Base-by-base conservation (phyloP, 176 grass and related monocot genomes). In the Phragmites australis region DNA sequence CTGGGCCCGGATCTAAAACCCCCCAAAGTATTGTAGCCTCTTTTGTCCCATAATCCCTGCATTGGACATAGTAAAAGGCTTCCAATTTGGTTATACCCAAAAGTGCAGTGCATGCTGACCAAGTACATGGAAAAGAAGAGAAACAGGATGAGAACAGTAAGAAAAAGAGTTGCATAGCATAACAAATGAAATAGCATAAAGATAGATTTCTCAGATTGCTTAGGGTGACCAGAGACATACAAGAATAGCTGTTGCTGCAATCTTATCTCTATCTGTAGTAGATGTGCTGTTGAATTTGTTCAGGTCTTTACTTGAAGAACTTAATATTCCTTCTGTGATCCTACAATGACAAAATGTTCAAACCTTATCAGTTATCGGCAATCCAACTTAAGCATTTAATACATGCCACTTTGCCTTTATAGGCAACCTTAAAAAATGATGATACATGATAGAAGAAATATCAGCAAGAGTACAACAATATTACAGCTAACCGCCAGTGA, bases 301-400 rank as follows among this genome's bases (percentile, higher is more conserved):
- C 56, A 60, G 59, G 45, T 89, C 76, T 53, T 79, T 82, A 65
- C 66, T 83, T 74, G 68, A 74, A 56, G 15, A 52, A 70, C 65
- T 81, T 78, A 97, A 76, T 74, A 75, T 76, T 42, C 61, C 83
- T 82, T 91, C 91, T 45, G 76, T 55, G 68, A 93, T 97, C 88
- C 93, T 97, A 75, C 65, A 42, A 90, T 17, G 68, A 63, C 31
- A 83, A 75, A 86, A 76, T 65, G 71, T 82, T 50, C 27, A 82
- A 82, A 62, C 85, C 7, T 51, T 40, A 62, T 65, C 55, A 78
- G 58, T 76, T 61, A 39, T 49, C 46, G 50, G 43, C 59, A 34
- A 37, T 51, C 69, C 43, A 70, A 18, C 48, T 53, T n/a, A 9
- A 39, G 6, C 18, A 60, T 30, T 16, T 30, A 77, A 30, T 77